phyloP scores from a whole-genome alignment of 345 rosid genomes.

The Diplotaxis tenuifolia region DNA sequence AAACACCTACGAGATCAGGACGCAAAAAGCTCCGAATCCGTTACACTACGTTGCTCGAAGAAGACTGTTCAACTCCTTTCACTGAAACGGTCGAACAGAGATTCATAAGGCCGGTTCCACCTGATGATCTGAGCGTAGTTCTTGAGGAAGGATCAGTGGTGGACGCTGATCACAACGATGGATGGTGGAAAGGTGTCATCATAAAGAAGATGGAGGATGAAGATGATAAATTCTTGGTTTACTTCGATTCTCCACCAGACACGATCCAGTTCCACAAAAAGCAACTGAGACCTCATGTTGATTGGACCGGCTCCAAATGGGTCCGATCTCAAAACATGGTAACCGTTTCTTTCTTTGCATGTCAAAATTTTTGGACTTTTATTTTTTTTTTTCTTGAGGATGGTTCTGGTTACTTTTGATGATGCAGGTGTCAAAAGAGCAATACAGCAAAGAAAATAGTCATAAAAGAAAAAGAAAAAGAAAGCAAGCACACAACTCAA shows the following conservation, averaged over 20 bases:
- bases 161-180: conserved; percentile 45
- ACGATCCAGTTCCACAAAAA: conserved; percentile 41
- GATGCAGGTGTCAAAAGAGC: conserved; percentile 6
- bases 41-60: background rate
- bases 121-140: background rate
- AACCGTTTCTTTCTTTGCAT: conserved; percentile 9
- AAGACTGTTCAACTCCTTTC: background rate
- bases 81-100: conserved; percentile 34
- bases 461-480: conserved; percentile 6
- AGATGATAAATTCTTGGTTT: conserved; percentile 38
- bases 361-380: conserved; percentile 24
- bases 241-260: conserved; percentile 54
- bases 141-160: conserved; percentile 43
- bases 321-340: conserved; percentile 43
- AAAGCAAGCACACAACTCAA: background rate
- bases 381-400: background rate
- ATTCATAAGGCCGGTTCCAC: conserved; percentile 52
- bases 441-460: background rate
- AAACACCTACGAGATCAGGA: conserved; percentile 36
- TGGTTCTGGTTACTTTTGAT: background rate
- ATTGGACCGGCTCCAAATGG: conserved; percentile 55
- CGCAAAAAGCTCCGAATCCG: conserved; percentile 28
- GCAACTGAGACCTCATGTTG: conserved; percentile 49
- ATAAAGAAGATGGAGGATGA: conserved; percentile 33
- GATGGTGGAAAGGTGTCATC: conserved; percentile 60